Evolutionary conservation across 2,329 filamentous ascomycete species (phyloP), one percentile per base, ranked within the genome.

Genomic region (Shiraia bambusicola): DNA sequence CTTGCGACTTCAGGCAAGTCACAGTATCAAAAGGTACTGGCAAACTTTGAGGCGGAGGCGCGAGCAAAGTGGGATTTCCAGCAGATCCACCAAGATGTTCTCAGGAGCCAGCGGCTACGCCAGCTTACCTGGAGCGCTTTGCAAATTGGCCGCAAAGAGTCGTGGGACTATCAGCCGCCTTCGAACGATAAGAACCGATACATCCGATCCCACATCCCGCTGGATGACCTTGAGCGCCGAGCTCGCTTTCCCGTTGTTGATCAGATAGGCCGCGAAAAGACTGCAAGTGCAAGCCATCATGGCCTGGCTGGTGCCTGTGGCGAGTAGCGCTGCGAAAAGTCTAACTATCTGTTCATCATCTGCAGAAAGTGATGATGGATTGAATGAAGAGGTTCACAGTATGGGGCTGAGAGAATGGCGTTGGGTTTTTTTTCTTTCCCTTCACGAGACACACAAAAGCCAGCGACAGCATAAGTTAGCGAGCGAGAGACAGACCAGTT

Each of bases 131-230:
- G 88, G 84, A 80, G 80, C 28, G 88, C 91, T 0, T 76, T 96
- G 50, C 87, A 82, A 64, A 72, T 84, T 67, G 91, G 90, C 22
- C 58, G 55, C 12, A 55, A 57, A 37, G 86, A 87, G 28, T 80
- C 83, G 63, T 96, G 91, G 91, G 91, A 96, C 69, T 87, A 86
- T 70, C 80, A 91, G 71, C 89, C 89, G 0, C 71, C 77, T 3
- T 82, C 87, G 52, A 81, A 88, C 59, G 86, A 84, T 17, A 73
- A 77, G 34, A 75, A 81, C 52, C 86, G 85, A 76, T 83, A 72
- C 69, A 94, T 96, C 58, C 87, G 91, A 42, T 88, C 84, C 25
- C 85, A 87, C 63, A 85, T 90, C 56, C 83, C 87, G 13, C 79
- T 93, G 1, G 88, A 93, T 61, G 86, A 90, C 42, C 76, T 93